A percentile compares a stretch with the other conserved stretches of the same genome.
These are phyloP conservation scores for Cinchona pubescens DNA, from an alignment of 257 asterid species.

Conservation along the genomic window DNA sequence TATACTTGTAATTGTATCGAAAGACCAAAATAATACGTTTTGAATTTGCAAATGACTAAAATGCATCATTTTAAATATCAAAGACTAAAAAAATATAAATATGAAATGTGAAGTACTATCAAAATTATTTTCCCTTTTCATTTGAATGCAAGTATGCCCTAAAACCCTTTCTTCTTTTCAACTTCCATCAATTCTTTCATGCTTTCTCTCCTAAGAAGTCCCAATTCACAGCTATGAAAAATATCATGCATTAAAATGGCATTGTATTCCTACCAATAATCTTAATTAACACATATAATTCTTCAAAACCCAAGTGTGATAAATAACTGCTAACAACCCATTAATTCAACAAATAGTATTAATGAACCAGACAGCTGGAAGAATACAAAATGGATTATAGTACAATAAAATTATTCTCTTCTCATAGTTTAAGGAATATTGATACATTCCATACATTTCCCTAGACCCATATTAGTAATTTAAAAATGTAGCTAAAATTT, in stretches of 20 bases:
- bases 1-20: too few species aligned
- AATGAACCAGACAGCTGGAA: conserved; percentile 13
- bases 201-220: background rate
- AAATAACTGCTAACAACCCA: background rate
- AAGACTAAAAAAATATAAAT: too few species aligned
- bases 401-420: conserved; percentile 18
- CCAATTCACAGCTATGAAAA: background rate
- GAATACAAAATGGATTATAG: background rate
- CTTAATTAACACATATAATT: background rate
- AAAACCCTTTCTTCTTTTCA: background rate
- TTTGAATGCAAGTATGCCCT: background rate
- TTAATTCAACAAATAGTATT: conserved; percentile 5
- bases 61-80: too few species aligned
- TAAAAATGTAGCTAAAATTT: conserved; percentile 23
- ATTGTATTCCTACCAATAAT: background rate
- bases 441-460: conserved; percentile 22
- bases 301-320: background rate
- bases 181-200: background rate
- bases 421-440: conserved; percentile 13
- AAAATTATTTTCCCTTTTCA: too few species aligned
- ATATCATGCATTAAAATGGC: background rate
- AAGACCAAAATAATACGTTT: too few species aligned
- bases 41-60: too few species aligned
- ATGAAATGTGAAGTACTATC: too few species aligned
- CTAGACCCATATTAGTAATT: background rate